Percentiles rank a stretch among this genome's conserved stretches.
Conservation (phyloP, 2,329 filamentous ascomycete genomes). For the Alternaria panax region DNA sequence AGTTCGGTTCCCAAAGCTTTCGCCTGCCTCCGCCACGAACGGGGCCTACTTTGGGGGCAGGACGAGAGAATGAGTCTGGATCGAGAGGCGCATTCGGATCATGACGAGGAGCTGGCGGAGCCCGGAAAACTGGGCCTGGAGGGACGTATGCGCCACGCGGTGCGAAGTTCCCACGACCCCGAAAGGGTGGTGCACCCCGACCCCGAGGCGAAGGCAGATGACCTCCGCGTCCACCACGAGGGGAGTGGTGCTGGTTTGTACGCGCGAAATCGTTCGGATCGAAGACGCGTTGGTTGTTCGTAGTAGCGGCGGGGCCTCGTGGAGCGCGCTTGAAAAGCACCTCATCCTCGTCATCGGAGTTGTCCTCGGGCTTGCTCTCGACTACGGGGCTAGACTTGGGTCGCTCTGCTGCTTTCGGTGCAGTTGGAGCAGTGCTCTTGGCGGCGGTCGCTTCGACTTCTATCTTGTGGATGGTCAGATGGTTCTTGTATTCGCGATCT, state of each 20-base stretch:
- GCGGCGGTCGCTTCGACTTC: conserved; percentile 39
- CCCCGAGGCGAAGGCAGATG: conserved; percentile 31
- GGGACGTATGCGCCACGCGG: conserved; percentile 43
- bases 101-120: conserved; percentile 36
- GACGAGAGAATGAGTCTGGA: conserved; percentile 51
- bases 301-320: conserved; percentile 42
- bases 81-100: conserved; percentile 51
- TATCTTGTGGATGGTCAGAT: conserved; percentile 48
- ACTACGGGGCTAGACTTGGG: conserved; percentile 39
- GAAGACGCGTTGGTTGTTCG: conserved; percentile 48
- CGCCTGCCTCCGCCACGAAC: conserved; percentile 45
- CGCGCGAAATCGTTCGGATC: conserved; percentile 60
- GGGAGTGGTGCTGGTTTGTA: conserved; percentile 37
- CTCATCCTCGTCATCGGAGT: conserved; percentile 50
- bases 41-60: conserved; percentile 37
- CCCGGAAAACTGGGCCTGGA: conserved; percentile 36
- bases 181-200: conserved; percentile 30
- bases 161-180: conserved; percentile 41
- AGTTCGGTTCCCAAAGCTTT: conserved; percentile 53
- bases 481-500: conserved; percentile 57
- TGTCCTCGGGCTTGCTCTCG: conserved; percentile 27
- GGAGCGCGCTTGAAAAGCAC: conserved; percentile 50
- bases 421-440: conserved; percentile 21
- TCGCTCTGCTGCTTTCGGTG: conserved; percentile 29
- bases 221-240: conserved; percentile 45